These are phyloP conservation scores for Pneumocystis carinii DNA, from an alignment of 1,139 yeast genomes.

Conservation along the genomic window DNA sequence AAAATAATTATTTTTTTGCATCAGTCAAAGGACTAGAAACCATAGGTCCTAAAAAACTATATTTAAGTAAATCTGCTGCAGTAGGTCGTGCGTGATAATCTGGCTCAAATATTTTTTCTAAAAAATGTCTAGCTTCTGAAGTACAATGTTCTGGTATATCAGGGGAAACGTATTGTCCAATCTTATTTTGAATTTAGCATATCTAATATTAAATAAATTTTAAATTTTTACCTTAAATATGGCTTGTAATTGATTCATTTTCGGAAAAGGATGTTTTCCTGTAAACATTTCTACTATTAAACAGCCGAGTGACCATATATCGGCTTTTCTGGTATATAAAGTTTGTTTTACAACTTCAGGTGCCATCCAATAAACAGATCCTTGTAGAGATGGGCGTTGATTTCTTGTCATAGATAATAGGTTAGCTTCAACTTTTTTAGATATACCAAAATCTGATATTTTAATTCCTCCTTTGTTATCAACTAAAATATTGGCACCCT, in stretches of 20 bases:
- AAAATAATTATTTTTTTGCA: neutral
- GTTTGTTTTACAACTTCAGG: constrained; percentile 92
- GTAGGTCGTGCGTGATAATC: constrained; percentile 61
- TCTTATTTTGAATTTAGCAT: constrained; percentile 19
- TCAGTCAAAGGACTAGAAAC: neutral
- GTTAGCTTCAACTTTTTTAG: constrained; percentile 47
- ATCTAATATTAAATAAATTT: neutral
- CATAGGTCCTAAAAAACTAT: constrained; percentile 36
- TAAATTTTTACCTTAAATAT: constrained; percentile 39
- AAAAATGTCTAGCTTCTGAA: constrained; percentile 50
- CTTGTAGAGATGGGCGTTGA: constrained; percentile 75
- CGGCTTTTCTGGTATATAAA: constrained; percentile 77
- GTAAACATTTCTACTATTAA: constrained; percentile 86
- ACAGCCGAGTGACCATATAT: constrained; percentile 93
- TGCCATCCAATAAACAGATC: constrained; percentile 97
- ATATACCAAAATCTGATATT: constrained; percentile 87
- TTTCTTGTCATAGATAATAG: constrained; percentile 21
- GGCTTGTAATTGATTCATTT: constrained; percentile 90
- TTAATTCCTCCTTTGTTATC: constrained; percentile 85
- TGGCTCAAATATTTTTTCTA: constrained; percentile 52
- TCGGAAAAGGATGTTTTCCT: constrained; percentile 88
- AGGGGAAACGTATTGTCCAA: constrained; percentile 69
- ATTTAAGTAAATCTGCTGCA: constrained; percentile 53
- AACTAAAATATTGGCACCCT: constrained; percentile 81
- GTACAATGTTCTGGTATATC: constrained; percentile 68